phyloP scores from a whole-genome alignment of 345 rosid species.

The Trapa incisa region DNA sequence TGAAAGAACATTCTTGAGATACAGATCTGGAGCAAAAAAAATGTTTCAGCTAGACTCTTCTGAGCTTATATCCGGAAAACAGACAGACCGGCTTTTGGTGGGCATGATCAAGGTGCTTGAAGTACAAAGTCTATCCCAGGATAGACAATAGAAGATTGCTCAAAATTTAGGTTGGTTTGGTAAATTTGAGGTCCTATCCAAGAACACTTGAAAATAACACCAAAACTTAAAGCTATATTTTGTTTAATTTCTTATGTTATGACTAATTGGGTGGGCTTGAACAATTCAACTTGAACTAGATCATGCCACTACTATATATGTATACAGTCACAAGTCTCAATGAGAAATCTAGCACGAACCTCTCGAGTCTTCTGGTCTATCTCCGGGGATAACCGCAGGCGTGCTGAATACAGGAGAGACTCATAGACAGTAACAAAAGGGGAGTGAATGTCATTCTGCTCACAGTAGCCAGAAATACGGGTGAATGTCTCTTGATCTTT shows the following conservation, averaged over 20 bases:
- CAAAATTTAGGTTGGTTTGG: no score
- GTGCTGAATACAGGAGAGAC: conserved; percentile 15
- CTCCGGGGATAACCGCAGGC: conserved; percentile 12
- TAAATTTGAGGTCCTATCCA: no score
- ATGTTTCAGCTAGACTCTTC: background rate
- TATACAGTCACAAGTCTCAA: background rate
- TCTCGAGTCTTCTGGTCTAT: conserved; percentile 6
- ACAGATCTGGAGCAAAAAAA: background rate
- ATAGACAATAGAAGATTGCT: no score
- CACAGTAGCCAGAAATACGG: conserved; percentile 11
- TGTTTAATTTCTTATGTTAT: no score
- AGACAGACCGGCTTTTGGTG: background rate
- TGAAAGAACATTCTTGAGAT: no score
- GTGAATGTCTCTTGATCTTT: conserved; percentile 12
- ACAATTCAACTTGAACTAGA: background rate
- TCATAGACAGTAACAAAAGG: conserved; percentile 14
- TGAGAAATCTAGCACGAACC: conserved; percentile 3
- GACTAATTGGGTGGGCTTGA: background rate
- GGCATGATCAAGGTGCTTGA: no score
- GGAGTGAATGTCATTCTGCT: conserved; percentile 15
- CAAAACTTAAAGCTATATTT: no score
- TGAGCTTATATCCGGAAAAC: no score
- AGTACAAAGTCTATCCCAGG: no score
- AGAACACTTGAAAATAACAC: no score
- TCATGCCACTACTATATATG: background rate